These are phyloP conservation scores for Amaranthus tricolor DNA, from an alignment of 179 eudicot species.

Conservation along the genomic window DNA sequence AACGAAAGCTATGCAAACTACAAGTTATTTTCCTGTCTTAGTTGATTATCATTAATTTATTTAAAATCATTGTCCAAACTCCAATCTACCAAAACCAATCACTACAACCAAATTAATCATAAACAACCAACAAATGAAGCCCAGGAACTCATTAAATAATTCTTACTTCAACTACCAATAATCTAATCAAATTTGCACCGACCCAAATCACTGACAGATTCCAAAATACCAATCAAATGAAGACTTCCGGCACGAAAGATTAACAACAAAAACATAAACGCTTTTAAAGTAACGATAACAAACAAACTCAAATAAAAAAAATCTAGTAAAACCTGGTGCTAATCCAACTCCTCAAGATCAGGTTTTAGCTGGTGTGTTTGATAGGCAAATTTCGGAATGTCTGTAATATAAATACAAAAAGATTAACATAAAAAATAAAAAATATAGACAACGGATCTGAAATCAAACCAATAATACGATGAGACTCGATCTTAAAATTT, in stretches of 20 bases:
- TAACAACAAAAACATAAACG: not conserved
- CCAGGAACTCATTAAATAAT: too few species aligned
- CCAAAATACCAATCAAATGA: too few species aligned
- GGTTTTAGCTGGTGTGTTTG: conserved; percentile 6
- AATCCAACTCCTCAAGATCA: not conserved
- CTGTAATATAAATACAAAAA: not conserved
- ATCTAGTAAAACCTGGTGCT: not conserved
- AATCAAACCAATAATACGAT: not conserved
- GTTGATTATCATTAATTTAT: too few species aligned
- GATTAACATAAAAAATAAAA: not conserved
- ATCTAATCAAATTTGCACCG: too few species aligned
- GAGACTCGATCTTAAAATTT: not conserved
- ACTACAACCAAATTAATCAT: too few species aligned
- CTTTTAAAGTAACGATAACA: not conserved
- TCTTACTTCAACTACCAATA: too few species aligned
- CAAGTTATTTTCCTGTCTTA: too few species aligned
- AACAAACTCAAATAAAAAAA: not conserved
- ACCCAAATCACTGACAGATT: too few species aligned
- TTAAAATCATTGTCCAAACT: too few species aligned
- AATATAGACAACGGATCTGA: not conserved
- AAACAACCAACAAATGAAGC: too few species aligned
- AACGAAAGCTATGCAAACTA: too few species aligned
- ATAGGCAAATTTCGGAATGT: not conserved
- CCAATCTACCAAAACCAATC: too few species aligned
- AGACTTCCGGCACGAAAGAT: not conserved